Evolutionary conservation across 495 filamentous ascomycete species (phyloP), one percentile per base, ranked within the genome.

Genomic region (Lasiosphaeria hispida): DNA sequence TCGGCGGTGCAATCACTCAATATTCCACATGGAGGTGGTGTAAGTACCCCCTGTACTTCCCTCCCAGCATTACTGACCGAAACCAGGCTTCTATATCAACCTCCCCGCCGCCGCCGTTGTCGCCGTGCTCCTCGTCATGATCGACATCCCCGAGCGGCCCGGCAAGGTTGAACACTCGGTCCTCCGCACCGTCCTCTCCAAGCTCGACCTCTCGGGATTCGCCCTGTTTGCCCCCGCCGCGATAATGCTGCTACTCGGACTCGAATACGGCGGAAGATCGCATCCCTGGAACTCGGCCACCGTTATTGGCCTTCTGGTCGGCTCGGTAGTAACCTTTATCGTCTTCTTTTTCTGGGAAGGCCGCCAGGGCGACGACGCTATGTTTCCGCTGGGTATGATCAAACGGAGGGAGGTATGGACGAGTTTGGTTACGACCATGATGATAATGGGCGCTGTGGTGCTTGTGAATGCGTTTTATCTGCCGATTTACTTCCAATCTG

Each of bases 401-500:
- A 30, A 15, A 35, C 81, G 90, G 56, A 81, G 88, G 15, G 84
- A 75, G 40, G 78, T 95, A 19, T 77, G 79, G 49, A 72, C 73
- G 7, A 44, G 68, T 63, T 10, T 73, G 76, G 1, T 58, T 72
- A 0, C 74, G 73, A 87, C 74, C 1, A 71, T 80, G 57, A 72
- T 75, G 55, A 51, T 82, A 13, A 79, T 82, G 11, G 79, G 74
- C 9, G 64, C 77, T 0, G 19, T 36, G 64, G 85, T 89, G 68
- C 82, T 90, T 57, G 64, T 86, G 7, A 7, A 64, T 55, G 76
- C 80, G 68, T 87, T 82, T 61, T 83, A 80, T 50, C 68, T 87
- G 0, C 80, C 83, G 3, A 78, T 87, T 45, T 88, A 82, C 77
- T 87, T 88, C 69, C 86, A 89, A 64, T 80, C 80, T 10, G 80